These are phyloP conservation scores for Eremochloa ophiuroides DNA, from an alignment of 176 grass and related monocot genomes.

Conservation along the genomic window DNA sequence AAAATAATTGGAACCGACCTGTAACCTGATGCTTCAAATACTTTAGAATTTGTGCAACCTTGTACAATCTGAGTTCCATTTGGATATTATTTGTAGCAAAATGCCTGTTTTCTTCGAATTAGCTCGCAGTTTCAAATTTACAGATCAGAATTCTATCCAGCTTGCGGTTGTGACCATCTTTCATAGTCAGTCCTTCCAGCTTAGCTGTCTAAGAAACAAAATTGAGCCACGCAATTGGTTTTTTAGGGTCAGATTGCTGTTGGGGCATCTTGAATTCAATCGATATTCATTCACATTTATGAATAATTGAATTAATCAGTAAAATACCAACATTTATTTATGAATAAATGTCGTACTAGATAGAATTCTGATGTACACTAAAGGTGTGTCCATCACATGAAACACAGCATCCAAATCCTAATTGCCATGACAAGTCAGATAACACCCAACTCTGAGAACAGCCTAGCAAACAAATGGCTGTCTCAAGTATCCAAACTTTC, in stretches of 20 bases:
- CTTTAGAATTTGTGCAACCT: neutral
- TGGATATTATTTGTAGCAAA: neutral
- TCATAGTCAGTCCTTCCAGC: too few relatives aligned
- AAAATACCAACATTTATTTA: slow-evolving; percentile 1
- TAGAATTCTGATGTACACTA: slow-evolving; percentile 36
- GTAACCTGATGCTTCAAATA: neutral
- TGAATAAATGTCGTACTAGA: neutral
- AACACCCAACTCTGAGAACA: slow-evolving; percentile 30
- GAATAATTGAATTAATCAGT: neutral
- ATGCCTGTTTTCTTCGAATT: neutral
- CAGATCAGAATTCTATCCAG: too few relatives aligned
- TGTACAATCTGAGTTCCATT: neutral
- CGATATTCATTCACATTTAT: neutral
- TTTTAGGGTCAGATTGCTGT: too few relatives aligned
- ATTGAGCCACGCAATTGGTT: too few relatives aligned
- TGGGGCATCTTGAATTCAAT: too few relatives aligned
- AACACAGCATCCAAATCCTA: slow-evolving; percentile 24
- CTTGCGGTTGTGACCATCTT: too few relatives aligned
- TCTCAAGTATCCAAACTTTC: slow-evolving; percentile 21
- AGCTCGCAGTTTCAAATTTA: neutral
- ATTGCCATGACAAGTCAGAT: neutral
- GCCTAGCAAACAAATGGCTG: slow-evolving; percentile 25
- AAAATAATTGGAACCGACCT: neutral
- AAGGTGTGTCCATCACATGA: slow-evolving; percentile 22
- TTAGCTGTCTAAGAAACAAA: too few relatives aligned